Evolutionary conservation across 106 monocot genomes (phyloP).

Genomic region (Vanilla planifolia): DNA sequence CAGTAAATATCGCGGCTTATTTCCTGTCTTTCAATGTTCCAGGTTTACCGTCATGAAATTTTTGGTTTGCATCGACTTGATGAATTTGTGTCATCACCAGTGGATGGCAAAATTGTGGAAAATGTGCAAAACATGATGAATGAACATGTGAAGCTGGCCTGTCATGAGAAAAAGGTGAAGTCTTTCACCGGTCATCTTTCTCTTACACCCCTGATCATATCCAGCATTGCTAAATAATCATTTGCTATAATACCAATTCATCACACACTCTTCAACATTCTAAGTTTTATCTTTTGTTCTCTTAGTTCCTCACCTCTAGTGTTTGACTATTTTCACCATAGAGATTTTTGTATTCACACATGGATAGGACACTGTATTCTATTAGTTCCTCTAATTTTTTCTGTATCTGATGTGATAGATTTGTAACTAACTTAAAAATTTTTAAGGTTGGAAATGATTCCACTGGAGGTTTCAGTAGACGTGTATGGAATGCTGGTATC

Average conservation of each 20-base stretch:
- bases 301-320: not conserved
- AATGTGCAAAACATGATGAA: constrained; percentile 12
- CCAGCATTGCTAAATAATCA: not conserved
- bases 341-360: not conserved
- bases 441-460: constrained; percentile 25
- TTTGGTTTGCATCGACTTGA: constrained; percentile 49
- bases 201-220: not conserved
- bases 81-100: constrained; percentile 9
- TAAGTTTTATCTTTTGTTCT: no score
- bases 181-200: not conserved
- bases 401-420: not conserved
- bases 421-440: not conserved
- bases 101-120: constrained; percentile 21
- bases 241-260: not conserved
- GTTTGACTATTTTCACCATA: not conserved
- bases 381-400: not conserved
- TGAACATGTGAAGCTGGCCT: constrained; percentile 30
- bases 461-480: constrained; percentile 22
- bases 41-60: constrained; percentile 77
- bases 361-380: not conserved
- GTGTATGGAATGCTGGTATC: constrained; percentile 23
- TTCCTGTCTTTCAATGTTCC: constrained; percentile 10
- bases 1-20: not conserved
- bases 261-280: not conserved
- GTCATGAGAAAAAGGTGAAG: constrained; percentile 12